Evolutionary conservation across 495 filamentous ascomycete species (phyloP).

Genomic region (Penicillium lagena): DNA sequence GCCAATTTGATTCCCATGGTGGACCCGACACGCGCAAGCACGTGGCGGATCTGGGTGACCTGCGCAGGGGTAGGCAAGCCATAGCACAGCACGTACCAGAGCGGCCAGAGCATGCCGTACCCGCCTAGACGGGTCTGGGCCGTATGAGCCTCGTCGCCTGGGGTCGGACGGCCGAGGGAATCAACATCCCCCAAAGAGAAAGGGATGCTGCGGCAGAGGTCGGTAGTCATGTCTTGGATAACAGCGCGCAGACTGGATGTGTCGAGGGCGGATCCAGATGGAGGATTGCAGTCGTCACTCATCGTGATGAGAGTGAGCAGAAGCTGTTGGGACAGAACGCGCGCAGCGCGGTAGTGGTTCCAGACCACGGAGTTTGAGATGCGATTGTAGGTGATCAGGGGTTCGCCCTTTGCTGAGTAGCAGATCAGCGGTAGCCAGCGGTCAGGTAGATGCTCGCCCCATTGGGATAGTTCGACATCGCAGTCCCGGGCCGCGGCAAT

Average conservation of each 20-base stretch:
- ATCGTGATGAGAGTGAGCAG: conserved; percentile 20
- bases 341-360: conserved; percentile 35
- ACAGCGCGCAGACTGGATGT: conserved; percentile 8
- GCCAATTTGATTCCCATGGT: conserved; percentile 35
- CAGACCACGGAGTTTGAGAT: conserved; percentile 26
- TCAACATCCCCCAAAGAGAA: conserved; percentile 35
- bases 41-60: conserved; percentile 19
- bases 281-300: background rate
- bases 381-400: conserved; percentile 29
- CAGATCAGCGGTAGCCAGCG: conserved; percentile 33
- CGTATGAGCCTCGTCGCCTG: no score
- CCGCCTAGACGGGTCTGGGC: no score
- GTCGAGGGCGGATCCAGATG: conserved; percentile 1
- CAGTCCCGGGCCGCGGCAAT: conserved; percentile 17
- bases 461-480: conserved; percentile 28
- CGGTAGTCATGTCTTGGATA: conserved; percentile 33
- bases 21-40: conserved; percentile 23
- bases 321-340: conserved; percentile 29
- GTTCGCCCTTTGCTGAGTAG: conserved; percentile 25
- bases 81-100: conserved; percentile 35
- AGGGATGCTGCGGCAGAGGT: conserved; percentile 36
- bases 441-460: conserved; percentile 28
- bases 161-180: conserved; percentile 20
- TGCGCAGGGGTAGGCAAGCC: conserved; percentile 30
- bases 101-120: conserved; percentile 36